Evolutionary conservation across 495 filamentous ascomycete species (phyloP), one percentile per base, ranked within the genome.

Genomic region (Immersiella caudata): DNA sequence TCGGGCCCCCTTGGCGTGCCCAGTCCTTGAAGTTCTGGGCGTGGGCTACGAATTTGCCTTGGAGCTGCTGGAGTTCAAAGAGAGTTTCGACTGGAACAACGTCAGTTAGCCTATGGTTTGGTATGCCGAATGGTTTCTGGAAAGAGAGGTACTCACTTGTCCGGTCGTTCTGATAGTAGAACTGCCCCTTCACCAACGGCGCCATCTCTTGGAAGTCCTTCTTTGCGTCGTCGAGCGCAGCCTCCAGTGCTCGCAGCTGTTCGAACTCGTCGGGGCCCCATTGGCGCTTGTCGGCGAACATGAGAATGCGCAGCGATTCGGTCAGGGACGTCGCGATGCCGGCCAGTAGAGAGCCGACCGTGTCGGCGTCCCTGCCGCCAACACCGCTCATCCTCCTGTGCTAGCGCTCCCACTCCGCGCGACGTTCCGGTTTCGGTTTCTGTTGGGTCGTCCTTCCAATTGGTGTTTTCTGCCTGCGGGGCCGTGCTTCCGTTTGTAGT

Each of bases 131-230:
- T 16, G 58, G 22, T 3, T n/a, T 40, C 7, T 46, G 7, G n/a
- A 18, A 51, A 27, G 6, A 54, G 12, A n/a, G 4, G 18, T n/a
- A 71, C 78, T 56, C 70, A 84, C 82, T 57, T 49, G 75, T 81
- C 55, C 81, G 74, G 69, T 84, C 82, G 26, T 81, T 78, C 70
- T 83, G 76, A 64, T 84, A 84, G 70, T 83, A 83, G 29, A 77
- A 74, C 63, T 79, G 74, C 16, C 82, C 82, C 55, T 82, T 79
- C 21, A 83, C 79, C 22, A 84, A 70, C 27, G 70, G 71, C 2
- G 76, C 76, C 65, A 84, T 75, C 70, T 83, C 81, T 69, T 84
- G 82, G 60, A 82, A 84, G 73, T 84, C 82, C 73, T 80, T 79
- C 69, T 80, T 81, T 50, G 82, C 82, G 51, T 84, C 82, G 68